Evolutionary conservation across 805 yeast genomes (phyloP).

Genomic region (Ogataea angusta): DNA sequence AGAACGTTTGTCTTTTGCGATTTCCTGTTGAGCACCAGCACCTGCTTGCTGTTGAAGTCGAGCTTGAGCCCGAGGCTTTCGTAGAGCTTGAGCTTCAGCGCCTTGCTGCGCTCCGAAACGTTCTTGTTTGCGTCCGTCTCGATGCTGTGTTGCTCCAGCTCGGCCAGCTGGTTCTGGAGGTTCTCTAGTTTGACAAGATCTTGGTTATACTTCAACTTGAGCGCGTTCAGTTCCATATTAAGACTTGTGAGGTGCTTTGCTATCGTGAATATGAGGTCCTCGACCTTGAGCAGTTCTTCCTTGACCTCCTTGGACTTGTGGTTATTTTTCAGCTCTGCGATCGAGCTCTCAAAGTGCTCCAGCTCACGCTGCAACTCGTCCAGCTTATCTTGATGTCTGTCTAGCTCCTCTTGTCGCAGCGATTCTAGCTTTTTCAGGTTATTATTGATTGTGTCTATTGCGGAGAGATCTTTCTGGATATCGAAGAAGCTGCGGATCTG

Average conservation of each 20-base stretch:
- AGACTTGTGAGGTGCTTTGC: constrained; percentile 53
- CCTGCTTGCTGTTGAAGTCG: constrained; percentile 40
- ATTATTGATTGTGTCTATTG: constrained; percentile 17
- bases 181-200: constrained; percentile 36
- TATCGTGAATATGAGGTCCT: constrained; percentile 45
- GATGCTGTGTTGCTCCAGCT: constrained; percentile 16
- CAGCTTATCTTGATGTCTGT: constrained; percentile 13
- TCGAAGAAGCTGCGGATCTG: constrained; percentile 21
- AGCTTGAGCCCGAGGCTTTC: constrained; percentile 56
- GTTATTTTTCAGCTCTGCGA: constrained; percentile 30
- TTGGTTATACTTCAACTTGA: constrained; percentile 36
- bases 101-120: constrained; percentile 36
- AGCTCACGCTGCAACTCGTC: constrained; percentile 18
- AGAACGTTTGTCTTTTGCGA: constrained; percentile 46
- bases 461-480: constrained; percentile 17
- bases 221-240: constrained; percentile 41
- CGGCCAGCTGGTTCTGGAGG: constrained; percentile 27
- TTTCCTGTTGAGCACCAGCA: constrained; percentile 49
- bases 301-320: constrained; percentile 30
- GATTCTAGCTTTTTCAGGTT: constrained; percentile 18
- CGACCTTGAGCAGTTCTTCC: constrained; percentile 34
- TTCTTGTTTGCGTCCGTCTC: constrained; percentile 18
- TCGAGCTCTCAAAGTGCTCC: constrained; percentile 15
- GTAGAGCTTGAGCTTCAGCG: constrained; percentile 56
- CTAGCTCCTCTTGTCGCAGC: constrained; percentile 13